A percentile compares a stretch with the other conserved stretches of the same genome.
Evolutionary conservation across 2,329 filamentous ascomycete genomes (phyloP).

Genomic region (Teratosphaeriaceae sp.): DNA sequence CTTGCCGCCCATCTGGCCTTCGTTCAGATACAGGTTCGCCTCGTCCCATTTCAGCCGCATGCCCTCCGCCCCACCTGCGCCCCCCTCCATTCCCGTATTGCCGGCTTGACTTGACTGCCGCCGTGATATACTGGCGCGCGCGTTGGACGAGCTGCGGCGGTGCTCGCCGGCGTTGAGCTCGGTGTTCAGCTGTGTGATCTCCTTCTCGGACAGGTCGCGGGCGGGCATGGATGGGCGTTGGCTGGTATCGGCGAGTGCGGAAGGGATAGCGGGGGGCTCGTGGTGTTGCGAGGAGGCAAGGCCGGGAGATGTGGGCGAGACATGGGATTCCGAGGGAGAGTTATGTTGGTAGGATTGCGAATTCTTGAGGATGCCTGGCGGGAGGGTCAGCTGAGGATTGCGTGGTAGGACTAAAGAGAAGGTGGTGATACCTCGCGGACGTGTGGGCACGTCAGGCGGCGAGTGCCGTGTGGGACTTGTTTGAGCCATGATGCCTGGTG

Average conservation of each 20-base stretch:
- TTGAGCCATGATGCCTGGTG: constrained; percentile 20
- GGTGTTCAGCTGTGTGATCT: constrained; percentile 89
- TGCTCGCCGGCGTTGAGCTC: constrained; percentile 80
- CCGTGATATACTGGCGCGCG: constrained; percentile 61
- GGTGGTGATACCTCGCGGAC: constrained; percentile 35
- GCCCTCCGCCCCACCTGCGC: constrained; percentile 49
- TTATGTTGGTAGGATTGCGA: constrained; percentile 58
- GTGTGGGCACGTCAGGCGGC: constrained; percentile 30
- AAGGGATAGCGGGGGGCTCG: constrained; percentile 1
- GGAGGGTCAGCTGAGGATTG: constrained; percentile 3
- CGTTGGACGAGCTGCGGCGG: constrained; percentile 71
- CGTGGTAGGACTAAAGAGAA: constrained; percentile 1
- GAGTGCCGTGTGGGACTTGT: constrained; percentile 20
- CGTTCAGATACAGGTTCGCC: constrained; percentile 92
- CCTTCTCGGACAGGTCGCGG: constrained; percentile 63
- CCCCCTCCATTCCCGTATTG: constrained; percentile 23
- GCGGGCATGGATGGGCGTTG: constrained; percentile 37
- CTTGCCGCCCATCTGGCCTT: constrained; percentile 88
- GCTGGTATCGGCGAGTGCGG: constrained; percentile 18
- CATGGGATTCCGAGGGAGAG: constrained; percentile 38
- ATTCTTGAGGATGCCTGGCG: constrained; percentile 87
- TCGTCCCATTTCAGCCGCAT: constrained; percentile 96
- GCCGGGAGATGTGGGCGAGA: constrained; percentile 39
- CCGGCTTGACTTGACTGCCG: constrained; percentile 53
- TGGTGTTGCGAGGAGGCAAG: constrained; percentile 9